Base-by-base conservation (phyloP, 2,329 filamentous ascomycete species). In the Shiraia bambusicola region DNA sequence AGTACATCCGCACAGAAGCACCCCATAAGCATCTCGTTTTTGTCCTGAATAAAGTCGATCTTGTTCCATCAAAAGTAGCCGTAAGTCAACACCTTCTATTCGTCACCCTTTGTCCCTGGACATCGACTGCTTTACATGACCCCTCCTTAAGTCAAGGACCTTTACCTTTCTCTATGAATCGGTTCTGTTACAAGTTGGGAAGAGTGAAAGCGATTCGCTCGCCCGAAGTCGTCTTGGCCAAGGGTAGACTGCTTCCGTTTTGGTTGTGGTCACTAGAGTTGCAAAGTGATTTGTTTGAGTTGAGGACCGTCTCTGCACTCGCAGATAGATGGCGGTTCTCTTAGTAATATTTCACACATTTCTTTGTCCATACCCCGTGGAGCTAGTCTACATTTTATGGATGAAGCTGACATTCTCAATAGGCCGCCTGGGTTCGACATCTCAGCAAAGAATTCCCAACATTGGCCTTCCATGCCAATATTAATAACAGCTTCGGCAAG, bases 331-430 rank as follows among this genome's bases (percentile, higher is more conserved):
- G 83, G 86, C 82, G 81, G 80, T 80, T 78, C 87, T 97, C 93
- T 95, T 98, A 98, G 93, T 97, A 86, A 88, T 86, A 88, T 87
- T 86, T 86, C 91, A 92, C 81, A 98, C 86, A 91, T 82, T 58
- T 58, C 49, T 46, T 59, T 63, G 52, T 56, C 48, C 55, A 40
- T 6, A 11, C 16, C 24, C 4, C 24, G 3, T 46, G 47, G 58
- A 63, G 54, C 42, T n/a, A n/a, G n/a, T 28, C 34, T 40, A 46
- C 45, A 28, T 35, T 44, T 22, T 19, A 47, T 32, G 45, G 34
- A 41, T 13, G 29, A 56, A 32, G 56, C 59, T 65, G 60, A 66
- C 51, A 34, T 38, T 29, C 39, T 24, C 17, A 34, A 50, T 67
- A 97, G 93, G 92, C 93, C 61, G 83, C 86, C 47, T 98, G 93